Base-by-base conservation (phyloP, 2,329 filamentous ascomycete species). In the Nannizziopsis barbatae region DNA sequence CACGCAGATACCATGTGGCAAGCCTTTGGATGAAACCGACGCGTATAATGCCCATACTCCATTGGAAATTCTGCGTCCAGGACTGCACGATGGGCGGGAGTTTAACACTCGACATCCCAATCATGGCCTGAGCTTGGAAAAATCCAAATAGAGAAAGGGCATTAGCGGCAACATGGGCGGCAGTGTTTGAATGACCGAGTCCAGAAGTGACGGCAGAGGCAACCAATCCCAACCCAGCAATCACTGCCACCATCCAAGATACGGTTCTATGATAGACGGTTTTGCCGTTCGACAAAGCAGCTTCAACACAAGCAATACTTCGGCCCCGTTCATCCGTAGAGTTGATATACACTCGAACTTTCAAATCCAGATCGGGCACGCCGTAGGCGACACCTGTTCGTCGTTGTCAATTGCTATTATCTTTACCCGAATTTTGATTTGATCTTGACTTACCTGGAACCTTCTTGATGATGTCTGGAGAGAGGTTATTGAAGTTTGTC, bases 1-100 rank as follows among this genome's bases (percentile, higher is more conserved):
- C 79, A 53, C 89, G 84, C 69, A 95, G 89, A 64, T 95, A 96
- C 90, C 90, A 96, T 32, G 88, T 94, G 53, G 86, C 86, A 60
- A 95, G 85, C 42, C 74, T 74, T 70, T 96, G 87, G 70, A 95
- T 77, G 65, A 94, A 95, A n/a, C 73, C 74, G 37, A 95, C 75
- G 45, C 79, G 78, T 59, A 96, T 94, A 59, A 96, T 88, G 58
- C 90, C 90, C 86, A 96, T 92, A 61, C 84, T 93, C 90, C 90
- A 96, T 63, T 93, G 85, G 71, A 96, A 95, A 69, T 95, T 90
- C 69, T 95, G 89, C 1, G 89, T 95, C 90, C 90, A 96, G 0
- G 89, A 77, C 60, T 85, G 77, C 47, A 94, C 90, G 52, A 95
- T 85, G 0, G 90, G 90, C 8, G 90, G 90, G 47, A 95, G 76